Evolutionary conservation across 2,329 filamentous ascomycete genomes (phyloP).

Genomic region (Botrytis medusae): DNA sequence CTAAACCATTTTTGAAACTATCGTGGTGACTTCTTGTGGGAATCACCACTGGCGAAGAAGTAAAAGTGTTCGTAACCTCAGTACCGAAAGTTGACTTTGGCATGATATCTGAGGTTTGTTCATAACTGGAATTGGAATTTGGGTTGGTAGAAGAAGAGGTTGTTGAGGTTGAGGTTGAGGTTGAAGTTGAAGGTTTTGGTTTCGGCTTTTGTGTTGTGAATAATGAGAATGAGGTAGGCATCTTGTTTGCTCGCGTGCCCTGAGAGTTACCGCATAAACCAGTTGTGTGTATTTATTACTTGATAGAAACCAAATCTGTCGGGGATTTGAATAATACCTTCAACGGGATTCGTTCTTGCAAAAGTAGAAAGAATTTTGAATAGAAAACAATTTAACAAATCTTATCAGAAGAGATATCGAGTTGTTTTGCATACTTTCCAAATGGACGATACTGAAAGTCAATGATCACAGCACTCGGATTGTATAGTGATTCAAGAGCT

Average conservation of each 20-base stretch:
- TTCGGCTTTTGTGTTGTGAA: constrained; percentile 19
- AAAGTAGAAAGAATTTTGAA: background rate
- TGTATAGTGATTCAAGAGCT: constrained; percentile 3
- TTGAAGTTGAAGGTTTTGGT: background rate
- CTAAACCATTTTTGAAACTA: constrained; percentile 24
- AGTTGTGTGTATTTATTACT: constrained; percentile 18
- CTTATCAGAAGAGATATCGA: constrained; percentile 9
- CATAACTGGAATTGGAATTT: constrained; percentile 7
- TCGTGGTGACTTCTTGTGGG: constrained; percentile 34
- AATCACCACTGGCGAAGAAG: constrained; percentile 28
- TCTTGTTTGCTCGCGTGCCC: constrained; percentile 21
- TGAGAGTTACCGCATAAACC: constrained; percentile 19
- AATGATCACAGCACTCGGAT: background rate
- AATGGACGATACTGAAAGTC: background rate
- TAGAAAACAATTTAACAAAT: background rate
- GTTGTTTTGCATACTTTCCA: constrained; percentile 1
- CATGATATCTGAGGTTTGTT: constrained; percentile 10
- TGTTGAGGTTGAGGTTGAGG: background rate
- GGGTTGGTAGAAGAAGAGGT: background rate
- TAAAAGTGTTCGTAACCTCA: constrained; percentile 1
- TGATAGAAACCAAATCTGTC: constrained; percentile 16
- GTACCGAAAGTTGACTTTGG: constrained; percentile 2
- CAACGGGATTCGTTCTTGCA: constrained; percentile 15
- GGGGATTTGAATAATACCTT: constrained; percentile 9
- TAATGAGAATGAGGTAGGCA: constrained; percentile 20